These are phyloP conservation scores for Fragaria vesca DNA, from an alignment of 306 rosid species.

Conservation along the genomic window DNA sequence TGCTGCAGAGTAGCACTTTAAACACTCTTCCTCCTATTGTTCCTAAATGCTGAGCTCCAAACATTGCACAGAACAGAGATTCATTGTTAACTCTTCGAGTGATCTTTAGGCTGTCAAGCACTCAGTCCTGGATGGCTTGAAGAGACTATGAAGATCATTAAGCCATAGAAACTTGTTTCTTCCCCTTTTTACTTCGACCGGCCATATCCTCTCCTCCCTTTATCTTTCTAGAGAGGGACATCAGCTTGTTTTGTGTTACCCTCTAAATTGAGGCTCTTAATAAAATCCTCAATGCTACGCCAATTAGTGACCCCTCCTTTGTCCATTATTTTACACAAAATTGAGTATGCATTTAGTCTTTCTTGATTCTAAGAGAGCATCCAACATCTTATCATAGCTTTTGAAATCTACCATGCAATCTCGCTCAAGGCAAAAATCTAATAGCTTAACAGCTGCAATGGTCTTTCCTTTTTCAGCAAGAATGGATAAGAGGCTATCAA, in stretches of 20 bases:
- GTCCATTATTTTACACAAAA: slow-evolving; percentile 76
- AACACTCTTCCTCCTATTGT: neutral
- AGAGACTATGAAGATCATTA: slow-evolving; percentile 33
- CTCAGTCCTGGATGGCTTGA: neutral
- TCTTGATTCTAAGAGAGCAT: slow-evolving; percentile 68
- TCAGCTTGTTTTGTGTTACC: slow-evolving; percentile 98
- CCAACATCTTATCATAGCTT: slow-evolving; percentile 77
- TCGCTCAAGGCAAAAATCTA: slow-evolving; percentile 78
- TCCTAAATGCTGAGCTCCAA: neutral
- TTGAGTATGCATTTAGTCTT: slow-evolving; percentile 83
- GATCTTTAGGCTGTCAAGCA: neutral
- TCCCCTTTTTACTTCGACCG: slow-evolving; percentile 39
- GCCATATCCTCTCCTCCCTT: slow-evolving; percentile 39
- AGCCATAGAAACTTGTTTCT: slow-evolving; percentile 41
- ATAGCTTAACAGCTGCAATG: no score
- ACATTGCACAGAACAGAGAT: neutral
- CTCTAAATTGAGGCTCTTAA: slow-evolving; percentile 70
- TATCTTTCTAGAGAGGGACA: slow-evolving; percentile 72
- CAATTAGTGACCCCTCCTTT: no score
- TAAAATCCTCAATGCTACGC: slow-evolving; percentile 59
- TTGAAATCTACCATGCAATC: slow-evolving; percentile 56
- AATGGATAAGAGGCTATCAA: no score
- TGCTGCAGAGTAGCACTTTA: neutral
- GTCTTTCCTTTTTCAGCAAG: no score
- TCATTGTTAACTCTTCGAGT: slow-evolving; percentile 4